Conservation (phyloP, 2,329 filamentous ascomycete genomes). For the Colletotrichum tropicale region DNA sequence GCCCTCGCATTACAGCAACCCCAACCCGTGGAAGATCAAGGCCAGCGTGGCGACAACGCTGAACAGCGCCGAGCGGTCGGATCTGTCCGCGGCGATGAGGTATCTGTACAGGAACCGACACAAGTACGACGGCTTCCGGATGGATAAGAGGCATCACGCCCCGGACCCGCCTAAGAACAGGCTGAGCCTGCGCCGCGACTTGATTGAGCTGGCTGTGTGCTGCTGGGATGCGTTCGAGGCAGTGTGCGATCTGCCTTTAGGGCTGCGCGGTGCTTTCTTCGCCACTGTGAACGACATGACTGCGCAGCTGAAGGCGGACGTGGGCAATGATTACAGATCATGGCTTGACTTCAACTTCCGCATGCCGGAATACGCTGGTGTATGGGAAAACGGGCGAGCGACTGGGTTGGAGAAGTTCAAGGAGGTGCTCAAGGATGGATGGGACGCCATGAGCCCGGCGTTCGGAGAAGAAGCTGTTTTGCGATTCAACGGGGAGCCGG, state of each 20-base stretch:
- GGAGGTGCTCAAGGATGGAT: background rate
- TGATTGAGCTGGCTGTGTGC: background rate
- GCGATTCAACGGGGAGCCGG: background rate
- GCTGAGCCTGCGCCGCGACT: background rate
- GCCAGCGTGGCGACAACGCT: background rate
- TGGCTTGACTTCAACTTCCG: conserved; percentile 10
- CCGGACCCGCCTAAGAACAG: background rate
- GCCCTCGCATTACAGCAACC: background rate
- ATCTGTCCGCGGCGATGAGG: background rate
- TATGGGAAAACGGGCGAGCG: background rate
- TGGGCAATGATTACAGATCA: background rate
- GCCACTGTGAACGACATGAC: background rate
- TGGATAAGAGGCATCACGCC: background rate
- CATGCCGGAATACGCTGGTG: background rate
- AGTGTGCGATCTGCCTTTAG: background rate
- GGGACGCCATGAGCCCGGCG: background rate
- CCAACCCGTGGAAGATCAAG: background rate
- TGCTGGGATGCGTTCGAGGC: background rate
- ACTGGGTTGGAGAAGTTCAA: background rate
- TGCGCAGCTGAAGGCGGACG: background rate
- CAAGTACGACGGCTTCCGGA: background rate
- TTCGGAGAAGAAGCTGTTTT: background rate
- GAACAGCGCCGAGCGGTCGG: background rate
- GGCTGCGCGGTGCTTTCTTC: background rate
- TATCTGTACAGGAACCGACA: background rate